Conservation (phyloP, 352 stramenopile genomes). For the Peronosclerospora sorghi region DNA sequence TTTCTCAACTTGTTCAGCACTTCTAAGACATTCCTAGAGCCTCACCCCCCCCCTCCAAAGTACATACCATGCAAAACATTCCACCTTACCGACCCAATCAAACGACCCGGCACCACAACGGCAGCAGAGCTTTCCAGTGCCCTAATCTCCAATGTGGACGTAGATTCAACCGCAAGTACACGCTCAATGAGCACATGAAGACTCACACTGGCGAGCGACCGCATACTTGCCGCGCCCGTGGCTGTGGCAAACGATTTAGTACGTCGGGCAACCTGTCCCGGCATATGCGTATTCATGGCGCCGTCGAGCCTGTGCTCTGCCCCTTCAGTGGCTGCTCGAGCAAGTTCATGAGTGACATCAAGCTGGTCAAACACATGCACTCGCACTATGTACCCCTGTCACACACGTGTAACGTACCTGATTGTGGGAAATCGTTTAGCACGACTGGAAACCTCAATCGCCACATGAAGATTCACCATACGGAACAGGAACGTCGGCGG, state of each 20-base stretch:
- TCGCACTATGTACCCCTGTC: conserved; percentile 25
- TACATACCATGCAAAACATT: conserved; percentile 11
- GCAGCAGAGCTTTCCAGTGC: conserved; percentile 30
- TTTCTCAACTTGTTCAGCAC: conserved; percentile 13
- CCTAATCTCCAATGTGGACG: conserved; percentile 26
- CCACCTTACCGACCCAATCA: conserved; percentile 10
- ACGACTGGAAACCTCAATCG: conserved; percentile 42
- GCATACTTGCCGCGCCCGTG: conserved; percentile 23
- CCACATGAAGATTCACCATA: conserved; percentile 36
- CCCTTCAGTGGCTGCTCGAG: conserved; percentile 14
- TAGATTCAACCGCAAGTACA: conserved; percentile 62
- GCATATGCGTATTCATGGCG: conserved; percentile 33
- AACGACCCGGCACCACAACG: conserved; percentile 8
- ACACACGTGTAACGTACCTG: conserved; percentile 24
- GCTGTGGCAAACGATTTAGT: conserved; percentile 39
- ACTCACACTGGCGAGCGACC: conserved; percentile 55
- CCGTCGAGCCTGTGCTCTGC: conserved; percentile 26
- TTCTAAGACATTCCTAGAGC: conserved; percentile 2
- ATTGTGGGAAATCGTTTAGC: conserved; percentile 37
- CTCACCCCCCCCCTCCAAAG: too few species aligned
- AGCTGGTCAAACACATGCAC: conserved; percentile 36
- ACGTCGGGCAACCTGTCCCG: conserved; percentile 39
- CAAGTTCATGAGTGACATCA: conserved; percentile 29
- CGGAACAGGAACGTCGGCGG: conserved; percentile 13
- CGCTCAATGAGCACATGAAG: conserved; percentile 64